Evolutionary conservation across 257 asterid species (phyloP), one percentile per base, ranked within the genome.

Genomic region (Parsonsia alboflavescens): DNA sequence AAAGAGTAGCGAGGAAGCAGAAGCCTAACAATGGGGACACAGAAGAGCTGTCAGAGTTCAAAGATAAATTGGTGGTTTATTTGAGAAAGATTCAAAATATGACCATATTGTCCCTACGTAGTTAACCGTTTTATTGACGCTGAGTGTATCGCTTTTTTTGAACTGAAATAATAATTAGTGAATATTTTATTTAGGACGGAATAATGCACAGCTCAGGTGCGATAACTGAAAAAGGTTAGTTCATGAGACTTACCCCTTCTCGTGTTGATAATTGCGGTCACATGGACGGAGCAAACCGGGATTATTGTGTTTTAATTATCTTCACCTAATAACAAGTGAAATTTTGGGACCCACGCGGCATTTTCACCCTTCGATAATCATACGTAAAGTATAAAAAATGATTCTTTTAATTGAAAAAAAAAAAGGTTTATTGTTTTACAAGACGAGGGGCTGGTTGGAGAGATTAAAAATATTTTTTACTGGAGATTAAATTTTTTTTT

Each of bases 1-100:
- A n/a, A 54, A 41, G 30, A 44, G 57, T 21, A 72, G 70, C 28
- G 87, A 53, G 82, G 62, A 64, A 68, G 77, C 85, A 76, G 84
- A 84, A 58, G 68, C 64, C 72, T 42, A 77, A 74, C 88, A 82
- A 80, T 80, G 89, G 91, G 96, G 94, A 85, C 90, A 84, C 63
- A 72, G 75, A 68, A 67, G 87, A 88, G 96, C 94, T 90, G 92
- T 82, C 96, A 86, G 71, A 66, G 81, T 81, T 36, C 79, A 81
- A 82, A 73, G 44, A 72, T 7, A 12, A 12, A 52, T 52, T 22
- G 71, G 70, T 71, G 72, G 33, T 54, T 71, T 54, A 36, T 16
- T 42, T 16, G 72, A 64, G 36, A 50, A 71, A 73, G 78, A 77
- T 88, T 87, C 89, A 84, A 84, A 86, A 68, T 72, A 68, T 84